Percentiles rank a stretch among this genome's conserved stretches.
Conservation (phyloP, 2,329 filamentous ascomycete genomes). For the Hymenoscyphus occultus region DNA sequence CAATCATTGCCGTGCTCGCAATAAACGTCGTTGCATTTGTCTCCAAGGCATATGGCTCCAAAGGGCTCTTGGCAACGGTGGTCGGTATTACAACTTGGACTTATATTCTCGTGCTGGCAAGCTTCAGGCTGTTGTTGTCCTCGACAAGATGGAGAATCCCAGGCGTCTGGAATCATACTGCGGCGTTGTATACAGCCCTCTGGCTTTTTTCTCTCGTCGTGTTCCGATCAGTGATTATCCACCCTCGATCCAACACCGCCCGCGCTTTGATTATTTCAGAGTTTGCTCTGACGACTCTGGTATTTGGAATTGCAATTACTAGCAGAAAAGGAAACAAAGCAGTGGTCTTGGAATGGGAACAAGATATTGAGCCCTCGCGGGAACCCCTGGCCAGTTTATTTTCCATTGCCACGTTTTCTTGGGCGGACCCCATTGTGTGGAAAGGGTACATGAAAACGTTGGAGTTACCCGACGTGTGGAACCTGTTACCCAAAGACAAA, state of each 20-base stretch:
- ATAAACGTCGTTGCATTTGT: slow-evolving; percentile 65
- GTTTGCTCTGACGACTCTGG: slow-evolving; percentile 70
- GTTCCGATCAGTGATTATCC: slow-evolving; percentile 82
- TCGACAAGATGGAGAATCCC: slow-evolving; percentile 65
- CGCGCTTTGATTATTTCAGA: slow-evolving; percentile 67
- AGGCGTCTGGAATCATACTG: slow-evolving; percentile 89
- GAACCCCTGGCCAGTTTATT: slow-evolving; percentile 87
- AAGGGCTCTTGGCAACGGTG: slow-evolving; percentile 58
- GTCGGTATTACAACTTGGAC: slow-evolving; percentile 72
- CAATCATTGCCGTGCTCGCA: slow-evolving; percentile 67
- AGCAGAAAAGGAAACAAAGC: slow-evolving; percentile 91
- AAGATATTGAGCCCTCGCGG: slow-evolving; percentile 78
- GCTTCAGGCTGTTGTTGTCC: slow-evolving; percentile 66
- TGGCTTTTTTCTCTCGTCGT: slow-evolving; percentile 75
- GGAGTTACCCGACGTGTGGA: slow-evolving; percentile 87
- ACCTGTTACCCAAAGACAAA: slow-evolving; percentile 83
- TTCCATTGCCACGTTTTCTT: slow-evolving; percentile 82
- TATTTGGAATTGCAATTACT: slow-evolving; percentile 73
- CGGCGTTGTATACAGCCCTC: slow-evolving; percentile 74
- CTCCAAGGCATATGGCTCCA: slow-evolving; percentile 55
- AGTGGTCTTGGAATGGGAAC: slow-evolving; percentile 84
- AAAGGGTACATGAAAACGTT: slow-evolving; percentile 82
- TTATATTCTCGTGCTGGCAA: slow-evolving; percentile 73
- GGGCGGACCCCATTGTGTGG: slow-evolving; percentile 88
- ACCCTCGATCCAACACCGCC: slow-evolving; percentile 62